Evolutionary conservation across 2,329 filamentous ascomycete genomes (phyloP), one percentile per base, ranked within the genome.

Genomic region (Thelonectria discophora): DNA sequence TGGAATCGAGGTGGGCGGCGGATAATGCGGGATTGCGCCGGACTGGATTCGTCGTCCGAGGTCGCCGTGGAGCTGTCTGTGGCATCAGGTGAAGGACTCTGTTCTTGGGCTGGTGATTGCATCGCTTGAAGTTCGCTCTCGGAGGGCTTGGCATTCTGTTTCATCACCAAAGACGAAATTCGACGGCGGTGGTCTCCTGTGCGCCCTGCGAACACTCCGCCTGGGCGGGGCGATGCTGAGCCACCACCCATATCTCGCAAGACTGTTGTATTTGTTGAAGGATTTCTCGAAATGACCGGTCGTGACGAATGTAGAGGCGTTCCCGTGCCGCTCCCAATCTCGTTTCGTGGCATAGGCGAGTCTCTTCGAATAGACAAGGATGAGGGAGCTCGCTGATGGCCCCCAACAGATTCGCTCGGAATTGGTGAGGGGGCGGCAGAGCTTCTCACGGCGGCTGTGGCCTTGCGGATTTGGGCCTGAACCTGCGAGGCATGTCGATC

Each of bases 401-500:
- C 68, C 66, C 72, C 74, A 68, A 71, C 71, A 67, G 74, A 78
- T 67, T 82, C 85, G 32, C 82, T 81, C 15, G 84, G 86, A 15
- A 84, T 72, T 2, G 88, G 86, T 2, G 88, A 88, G 1, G 85
- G 82, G 1, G 83, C 82, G 17, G 81, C 78, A 3, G 87, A 87
- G 58, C 84, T 84, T 54, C 84, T 82, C 20, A 81, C 82, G 3
- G 83, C 82, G 7, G 84, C 84, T 3, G 85, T 87, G 45, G 89
- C 87, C 73, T 90, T 95, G 64, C 91, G 88, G 81, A 98, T 93
- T 78, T 97, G 93, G 18, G 91, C 93, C 67, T 92, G 88, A 49
- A 98, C 92, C 75, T 97, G 93, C 1, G 92, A 91, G 27, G 96
- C 86, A 79, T 98, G 93, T 53, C 92, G 86, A 75, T 98, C 94